Evolutionary conservation across 257 asterid genomes (phyloP), one percentile per base, ranked within the genome.

Genomic region (Ilex aquifolium): DNA sequence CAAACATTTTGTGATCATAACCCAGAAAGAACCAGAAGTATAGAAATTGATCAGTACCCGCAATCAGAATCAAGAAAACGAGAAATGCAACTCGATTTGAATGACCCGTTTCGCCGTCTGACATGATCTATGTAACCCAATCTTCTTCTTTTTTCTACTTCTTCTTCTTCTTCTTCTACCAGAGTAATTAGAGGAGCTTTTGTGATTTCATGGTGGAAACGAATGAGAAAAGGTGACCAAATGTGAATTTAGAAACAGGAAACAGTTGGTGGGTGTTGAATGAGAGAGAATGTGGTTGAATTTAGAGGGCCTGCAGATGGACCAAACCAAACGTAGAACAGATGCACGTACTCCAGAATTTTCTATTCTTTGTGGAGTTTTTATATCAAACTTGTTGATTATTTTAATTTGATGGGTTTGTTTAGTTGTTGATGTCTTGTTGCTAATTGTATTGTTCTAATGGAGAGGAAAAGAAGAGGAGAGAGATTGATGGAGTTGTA

Each of bases 261-360:
- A 15, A 32, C 62, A 64, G 44, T 36, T 32, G 73, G 49, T 61
- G 27, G 61, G 54, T 49, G 10, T 49, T 6, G 54, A 49, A 53
- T 53, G 4, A 6, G 31, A 15, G 31, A 29, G 48, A 44, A 29
- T 54, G 68, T 15, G 55, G 81, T 80, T 82, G 88, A 78, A 80
- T 75, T 60, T 58, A 59, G 70, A 72, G 65, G 69, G 92, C 95
- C 93, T 83, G 93, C 88, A 77, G 80, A 70, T 55, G 77, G 73
- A 85, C 80, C 75, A 74, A 69, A 72, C 75, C 75, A 68, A 66
- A 80, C 66, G 60, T 69, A 54, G 76, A 74, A 82, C 44, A 72
- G 77, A 79, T 77, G 92, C 90, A 83, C 84, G 87, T 77, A 80
- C 73, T 77, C 72, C 57, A 4, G 21, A 5, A 5, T 40, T 60